A percentile compares a stretch with the other conserved stretches of the same genome.
phyloP scores from a whole-genome alignment of 2,329 filamentous ascomycete genomes.

The Thermochaetoides dissita region DNA sequence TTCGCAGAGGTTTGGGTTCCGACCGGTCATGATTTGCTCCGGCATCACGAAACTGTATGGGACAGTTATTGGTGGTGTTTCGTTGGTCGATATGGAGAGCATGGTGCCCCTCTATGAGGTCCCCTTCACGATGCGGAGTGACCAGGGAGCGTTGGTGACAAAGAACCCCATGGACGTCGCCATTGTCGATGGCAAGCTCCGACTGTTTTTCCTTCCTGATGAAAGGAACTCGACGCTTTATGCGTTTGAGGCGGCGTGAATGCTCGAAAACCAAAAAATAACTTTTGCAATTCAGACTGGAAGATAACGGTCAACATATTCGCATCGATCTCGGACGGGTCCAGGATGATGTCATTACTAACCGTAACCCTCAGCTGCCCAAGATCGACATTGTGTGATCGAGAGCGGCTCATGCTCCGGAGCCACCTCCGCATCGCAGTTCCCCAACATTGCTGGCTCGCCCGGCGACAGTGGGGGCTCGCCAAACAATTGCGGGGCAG shows the following conservation, averaged over 20 bases:
- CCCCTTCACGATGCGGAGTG: conserved; percentile 28
- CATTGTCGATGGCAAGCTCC: conserved; percentile 28
- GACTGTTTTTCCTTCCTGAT: conserved; percentile 34
- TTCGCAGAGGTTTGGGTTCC: conserved; percentile 21
- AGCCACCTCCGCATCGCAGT: too few species aligned
- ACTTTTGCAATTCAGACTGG: neutral
- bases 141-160: conserved; percentile 26
- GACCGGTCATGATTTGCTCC: conserved; percentile 32
- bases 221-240: conserved; percentile 32
- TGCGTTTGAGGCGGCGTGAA: conserved; percentile 25
- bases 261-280: neutral
- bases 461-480: too few species aligned
- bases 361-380: too few species aligned
- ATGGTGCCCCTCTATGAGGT: conserved; percentile 33
- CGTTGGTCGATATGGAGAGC: conserved; percentile 29
- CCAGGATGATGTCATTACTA: too few species aligned
- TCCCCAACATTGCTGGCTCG: too few species aligned
- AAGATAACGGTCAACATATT: too few species aligned
- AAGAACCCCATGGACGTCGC: conserved; percentile 35
- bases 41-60: conserved; percentile 26
- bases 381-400: too few species aligned
- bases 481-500: too few species aligned
- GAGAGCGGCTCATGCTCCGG: too few species aligned
- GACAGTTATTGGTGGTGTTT: conserved; percentile 29
- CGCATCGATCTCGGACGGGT: neutral